Base-by-base conservation (phyloP, 1,139 yeast species). In the Suzukiozyma palmioleophila region DNA sequence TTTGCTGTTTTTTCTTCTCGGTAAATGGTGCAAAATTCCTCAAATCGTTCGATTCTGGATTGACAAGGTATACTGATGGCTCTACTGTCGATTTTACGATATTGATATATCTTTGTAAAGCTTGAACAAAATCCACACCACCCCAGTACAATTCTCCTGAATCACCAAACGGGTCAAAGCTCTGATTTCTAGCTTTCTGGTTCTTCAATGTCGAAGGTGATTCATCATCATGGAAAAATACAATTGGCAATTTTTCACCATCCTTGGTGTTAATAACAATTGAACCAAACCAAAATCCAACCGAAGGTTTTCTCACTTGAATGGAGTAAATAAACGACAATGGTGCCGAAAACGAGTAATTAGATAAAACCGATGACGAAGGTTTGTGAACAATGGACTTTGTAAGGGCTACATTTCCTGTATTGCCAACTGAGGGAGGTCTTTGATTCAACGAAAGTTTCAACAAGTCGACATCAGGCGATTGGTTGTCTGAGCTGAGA, bases 261-360 rank as follows among this genome's bases (percentile, higher is more conserved):
- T 77, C 81, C 45, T 78, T 75, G 4, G 87, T 75, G 59, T 88
- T 84, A 35, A 90, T 62, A 2, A 88, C 69, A 14, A 90, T 65
- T 0, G 95, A 85, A 0, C 99, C 99, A 63, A 78, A 78, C 96
- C 97, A 92, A 81, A 87, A 84, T 1, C 96, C 94, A 16, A 75
- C 65, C 1, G 89, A 79, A 2, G 97, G 96, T 5, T 81, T 82
- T 42, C 97, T 73, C 9, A 84, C 75, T 57, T 90, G 96, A 35
- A 92, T 69, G 22, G 95, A 84, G 57, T 81, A 90, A 3, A 92
- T 59, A 43, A 72, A 77, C 21, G 76, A 62, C 9, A 88, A 59
- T 1, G 82, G 73, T 18, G 81, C 57, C 13, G 81, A 75, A 59
- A 85, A 86, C 10, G 87, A 77, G 58, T 78, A 86, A 1, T 84